Evolutionary conservation across 2,329 filamentous ascomycete genomes (phyloP), one percentile per base, ranked within the genome.

Genomic region (Ascochyta koolunga): DNA sequence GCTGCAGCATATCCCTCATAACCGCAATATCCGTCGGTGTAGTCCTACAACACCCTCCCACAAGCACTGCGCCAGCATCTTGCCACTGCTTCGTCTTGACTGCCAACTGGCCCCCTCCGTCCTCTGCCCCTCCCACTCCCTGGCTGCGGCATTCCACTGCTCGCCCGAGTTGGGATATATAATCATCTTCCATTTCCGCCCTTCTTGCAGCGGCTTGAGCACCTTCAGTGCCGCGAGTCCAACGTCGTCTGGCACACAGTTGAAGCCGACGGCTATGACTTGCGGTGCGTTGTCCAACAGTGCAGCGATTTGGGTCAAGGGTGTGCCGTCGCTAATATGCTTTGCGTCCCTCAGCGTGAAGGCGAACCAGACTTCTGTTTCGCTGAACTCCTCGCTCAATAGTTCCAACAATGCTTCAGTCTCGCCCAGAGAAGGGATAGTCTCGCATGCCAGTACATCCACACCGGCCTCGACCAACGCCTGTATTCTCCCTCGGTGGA

Each of bases 151-250:
- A 64, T 80, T 75, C 72, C 76, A 81, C 22, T 65, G 64, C 62
- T 81, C 79, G 2, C 79, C 79, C 4, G 77, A 79, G 44, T 81
- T 81, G 0, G 79, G 77, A 63, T 80, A 81, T 16, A 70, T 64
- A 15, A 77, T 56, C 35, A 79, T 55, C 24, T 61, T 59, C 18
- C 76, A 72, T 21, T 13, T 21, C 45, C 10, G 45, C 4, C 45
- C 51, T 18, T 50, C 11, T 31, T 54, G 51, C 22, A 69, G 41
- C 15, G 59, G 51, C 15, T 51, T 56, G 25, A 80, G 53, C 11
- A 61, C 60, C 39, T 66, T 54, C 33, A 80, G 50, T 4, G 75
- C 74, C 11, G 53, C 66, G 1, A 71, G 51, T 2, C 69, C 75
- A 5, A 75, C 41, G 32, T 69, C 62, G 37, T 75, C 65, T 0